Percentiles rank a stretch among this genome's conserved stretches.
These are phyloP conservation scores for Achaetomium macrosporum DNA, from an alignment of 2,329 filamentous ascomycete species.

Conservation along the genomic window DNA sequence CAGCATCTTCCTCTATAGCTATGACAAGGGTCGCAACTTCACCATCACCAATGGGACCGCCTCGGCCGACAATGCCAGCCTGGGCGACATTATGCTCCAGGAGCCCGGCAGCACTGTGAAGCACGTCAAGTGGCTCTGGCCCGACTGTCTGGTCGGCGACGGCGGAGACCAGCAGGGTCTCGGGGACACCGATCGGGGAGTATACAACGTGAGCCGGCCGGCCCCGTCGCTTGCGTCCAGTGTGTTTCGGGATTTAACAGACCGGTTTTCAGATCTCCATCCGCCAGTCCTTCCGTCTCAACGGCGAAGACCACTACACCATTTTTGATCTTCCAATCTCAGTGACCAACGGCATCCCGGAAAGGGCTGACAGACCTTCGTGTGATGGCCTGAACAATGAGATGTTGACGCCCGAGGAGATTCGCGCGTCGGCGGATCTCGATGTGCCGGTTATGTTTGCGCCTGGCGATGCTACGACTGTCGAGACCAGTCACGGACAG, in stretches of 20 bases:
- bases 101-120: constrained; percentile 65
- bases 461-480: constrained; percentile 43
- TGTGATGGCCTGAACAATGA: constrained; percentile 50
- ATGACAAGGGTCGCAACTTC: constrained; percentile 57
- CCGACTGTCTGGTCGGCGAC: constrained; percentile 59
- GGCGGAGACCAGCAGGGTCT: constrained; percentile 43
- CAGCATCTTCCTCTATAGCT: constrained; percentile 62
- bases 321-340: constrained; percentile 65
- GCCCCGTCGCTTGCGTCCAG: neutral
- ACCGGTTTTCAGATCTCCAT: constrained; percentile 53
- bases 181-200: constrained; percentile 48
- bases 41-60: constrained; percentile 56
- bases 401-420: constrained; percentile 41
- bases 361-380: constrained; percentile 26
- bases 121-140: constrained; percentile 68
- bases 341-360: constrained; percentile 58
- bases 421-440: constrained; percentile 39
- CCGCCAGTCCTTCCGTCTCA: constrained; percentile 63
- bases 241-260: neutral
- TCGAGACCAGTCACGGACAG: constrained; percentile 31
- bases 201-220: constrained; percentile 51
- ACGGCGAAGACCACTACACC: constrained; percentile 59
- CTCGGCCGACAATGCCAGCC: constrained; percentile 44
- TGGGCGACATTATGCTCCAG: constrained; percentile 57
- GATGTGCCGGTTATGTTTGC: constrained; percentile 45